Conservation (phyloP, 2,329 filamentous ascomycete genomes). For the Xylariaceae sp. region DNA sequence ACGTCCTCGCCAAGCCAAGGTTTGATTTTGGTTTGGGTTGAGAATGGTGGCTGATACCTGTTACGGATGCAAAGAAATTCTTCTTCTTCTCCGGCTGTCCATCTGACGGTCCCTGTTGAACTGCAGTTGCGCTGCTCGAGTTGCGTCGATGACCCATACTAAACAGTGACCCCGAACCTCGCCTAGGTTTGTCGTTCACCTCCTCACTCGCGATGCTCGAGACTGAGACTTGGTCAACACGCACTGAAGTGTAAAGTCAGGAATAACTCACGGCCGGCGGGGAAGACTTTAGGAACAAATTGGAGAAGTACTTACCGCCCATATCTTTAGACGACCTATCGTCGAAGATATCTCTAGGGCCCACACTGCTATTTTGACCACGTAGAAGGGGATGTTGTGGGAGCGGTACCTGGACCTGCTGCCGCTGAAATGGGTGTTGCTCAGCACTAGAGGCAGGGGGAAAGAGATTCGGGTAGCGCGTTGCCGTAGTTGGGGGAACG, state of each 20-base stretch:
- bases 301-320: conserved; percentile 50
- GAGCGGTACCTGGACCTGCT: conserved; percentile 15
- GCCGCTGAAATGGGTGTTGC: conserved; percentile 29
- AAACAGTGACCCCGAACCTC: conserved; percentile 48
- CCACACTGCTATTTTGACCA: conserved; percentile 48
- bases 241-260: conserved; percentile 30
- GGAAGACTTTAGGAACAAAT: conserved; percentile 36
- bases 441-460: conserved; percentile 35
- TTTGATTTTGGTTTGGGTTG: conserved; percentile 36
- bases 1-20: conserved; percentile 18
- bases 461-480: conserved; percentile 58
- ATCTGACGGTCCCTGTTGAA: conserved; percentile 31
- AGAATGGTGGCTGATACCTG: conserved; percentile 30
- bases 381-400: conserved; percentile 44
- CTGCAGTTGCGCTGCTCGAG: conserved; percentile 28
- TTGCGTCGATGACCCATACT: conserved; percentile 42
- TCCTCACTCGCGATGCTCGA: conserved; percentile 51
- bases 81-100: conserved; percentile 46
- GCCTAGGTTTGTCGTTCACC: conserved; percentile 46
- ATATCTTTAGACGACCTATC: conserved; percentile 57
- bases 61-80: conserved; percentile 46
- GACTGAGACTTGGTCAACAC: conserved; percentile 51
- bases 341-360: conserved; percentile 47
- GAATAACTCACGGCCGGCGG: neutral
- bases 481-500: conserved; percentile 58